Conservation (phyloP, 176 grass and related monocot species). For the Ensete ventricosum region DNA sequence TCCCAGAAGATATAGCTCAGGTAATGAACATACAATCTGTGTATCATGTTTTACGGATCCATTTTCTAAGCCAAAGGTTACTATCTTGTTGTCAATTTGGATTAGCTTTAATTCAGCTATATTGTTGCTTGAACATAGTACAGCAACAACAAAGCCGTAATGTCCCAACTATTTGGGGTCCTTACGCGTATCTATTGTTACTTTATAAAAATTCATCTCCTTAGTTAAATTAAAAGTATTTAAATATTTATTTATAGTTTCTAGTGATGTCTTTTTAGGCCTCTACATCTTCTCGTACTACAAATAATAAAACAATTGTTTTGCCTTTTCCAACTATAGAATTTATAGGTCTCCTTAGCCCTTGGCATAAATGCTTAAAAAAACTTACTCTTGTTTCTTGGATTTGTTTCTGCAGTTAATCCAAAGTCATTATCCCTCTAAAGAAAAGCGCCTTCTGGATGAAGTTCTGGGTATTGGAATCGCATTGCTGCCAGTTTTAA, state of each 20-base stretch:
- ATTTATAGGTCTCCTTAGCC: no score
- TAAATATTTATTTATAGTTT: no score
- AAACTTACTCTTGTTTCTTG: neutral
- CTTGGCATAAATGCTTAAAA: neutral
- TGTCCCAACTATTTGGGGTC: no score
- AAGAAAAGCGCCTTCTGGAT: slow-evolving; percentile 78
- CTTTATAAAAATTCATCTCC: no score
- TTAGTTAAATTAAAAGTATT: no score
- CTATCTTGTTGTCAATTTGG: neutral
- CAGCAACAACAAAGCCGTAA: no score
- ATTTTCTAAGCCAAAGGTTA: neutral
- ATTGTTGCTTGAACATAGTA: neutral
- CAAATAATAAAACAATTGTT: no score
- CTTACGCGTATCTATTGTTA: no score
- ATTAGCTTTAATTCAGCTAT: neutral
- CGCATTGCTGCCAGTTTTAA: slow-evolving; percentile 7
- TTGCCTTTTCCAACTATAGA: no score
- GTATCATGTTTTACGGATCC: neutral
- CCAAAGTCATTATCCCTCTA: slow-evolving; percentile 88
- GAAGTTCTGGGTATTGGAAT: slow-evolving; percentile 84
- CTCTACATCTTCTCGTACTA: no score
- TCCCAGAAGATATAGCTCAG: slow-evolving; percentile 25
- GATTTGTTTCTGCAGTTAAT: slow-evolving; percentile 38
- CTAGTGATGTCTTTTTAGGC: no score
- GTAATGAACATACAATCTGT: neutral